Conservation (phyloP, 768 basidiomycete species). For the Pisolithus orientalis region DNA sequence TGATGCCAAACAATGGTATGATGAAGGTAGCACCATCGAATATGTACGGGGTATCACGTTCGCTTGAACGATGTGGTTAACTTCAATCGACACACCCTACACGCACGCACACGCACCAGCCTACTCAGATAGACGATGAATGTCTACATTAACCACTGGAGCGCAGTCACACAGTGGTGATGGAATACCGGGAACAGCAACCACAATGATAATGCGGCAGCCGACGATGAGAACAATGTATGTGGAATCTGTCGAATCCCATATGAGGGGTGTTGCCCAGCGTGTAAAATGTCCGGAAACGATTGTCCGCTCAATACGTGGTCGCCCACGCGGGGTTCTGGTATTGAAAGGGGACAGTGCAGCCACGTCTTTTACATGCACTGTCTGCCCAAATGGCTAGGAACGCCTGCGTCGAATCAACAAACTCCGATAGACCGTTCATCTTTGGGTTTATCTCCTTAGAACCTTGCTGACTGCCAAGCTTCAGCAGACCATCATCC, state of each 20-base stretch:
- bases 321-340: too few relatives aligned
- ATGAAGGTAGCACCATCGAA: too few relatives aligned
- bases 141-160: conserved; percentile 77
- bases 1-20: too few relatives aligned
- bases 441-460: conserved; percentile 96
- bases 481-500: conserved; percentile 41
- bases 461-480: conserved; percentile 36
- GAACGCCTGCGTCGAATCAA: conserved; percentile 81
- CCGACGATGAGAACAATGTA: conserved; percentile 50
- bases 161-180: conserved; percentile 84
- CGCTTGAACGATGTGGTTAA: too few relatives aligned
- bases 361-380: conserved; percentile 99
- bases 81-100: too few relatives aligned
- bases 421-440: conserved; percentile 99
- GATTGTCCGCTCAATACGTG: too few relatives aligned
- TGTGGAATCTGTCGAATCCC: conserved; percentile 89
- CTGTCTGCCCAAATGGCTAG: conserved; percentile 94
- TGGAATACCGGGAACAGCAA: conserved; percentile 54
- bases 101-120: too few relatives aligned
- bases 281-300: too few relatives aligned
- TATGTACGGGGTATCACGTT: too few relatives aligned
- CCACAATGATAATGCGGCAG: conserved; percentile 6
- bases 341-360: conserved; percentile 65
- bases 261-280: conserved; percentile 68
- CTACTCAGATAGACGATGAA: conserved; percentile 46